These are phyloP conservation scores for Asterophora lycoperdoides DNA, from an alignment of 768 basidiomycete genomes.

Conservation along the genomic window DNA sequence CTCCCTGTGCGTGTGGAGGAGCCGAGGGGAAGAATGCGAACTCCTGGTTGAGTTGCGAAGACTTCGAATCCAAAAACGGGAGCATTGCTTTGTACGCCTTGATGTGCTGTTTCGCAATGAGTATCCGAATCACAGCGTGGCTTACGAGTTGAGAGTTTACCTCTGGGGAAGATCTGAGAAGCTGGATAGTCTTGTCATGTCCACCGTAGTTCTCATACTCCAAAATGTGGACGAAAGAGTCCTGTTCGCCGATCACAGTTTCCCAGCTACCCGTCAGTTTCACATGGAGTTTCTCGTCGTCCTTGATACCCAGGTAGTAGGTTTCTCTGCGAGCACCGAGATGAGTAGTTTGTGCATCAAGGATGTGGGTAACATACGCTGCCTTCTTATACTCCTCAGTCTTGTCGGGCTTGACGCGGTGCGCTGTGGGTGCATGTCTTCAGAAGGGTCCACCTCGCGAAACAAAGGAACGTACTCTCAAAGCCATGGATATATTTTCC, in stretches of 20 bases:
- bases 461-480: conserved; percentile 54
- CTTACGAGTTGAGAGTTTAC: conserved; percentile 17
- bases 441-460: background rate
- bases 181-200: conserved; percentile 69
- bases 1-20: conserved; percentile 82
- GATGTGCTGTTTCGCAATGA: conserved; percentile 44
- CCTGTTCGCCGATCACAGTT: conserved; percentile 83
- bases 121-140: background rate
- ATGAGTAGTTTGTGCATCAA: background rate
- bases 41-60: conserved; percentile 82
- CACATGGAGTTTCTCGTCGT: conserved; percentile 67
- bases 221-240: conserved; percentile 75
- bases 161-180: conserved; percentile 67
- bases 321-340: conserved; percentile 50
- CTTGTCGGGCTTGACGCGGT: conserved; percentile 79
- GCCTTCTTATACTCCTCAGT: conserved; percentile 83
- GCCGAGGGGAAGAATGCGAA: conserved; percentile 94
- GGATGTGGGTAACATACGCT: conserved; percentile 52
- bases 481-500: conserved; percentile 94
- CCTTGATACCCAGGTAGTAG: conserved; percentile 80
- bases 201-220: conserved; percentile 95
- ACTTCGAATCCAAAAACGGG: conserved; percentile 69
- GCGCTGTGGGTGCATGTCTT: conserved; percentile 46
- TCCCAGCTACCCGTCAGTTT: conserved; percentile 96
- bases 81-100: conserved; percentile 70